A percentile compares a stretch with the other conserved stretches of the same genome.
Evolutionary conservation across 805 yeast genomes (phyloP).

Genomic region (Torulaspora maleeae): DNA sequence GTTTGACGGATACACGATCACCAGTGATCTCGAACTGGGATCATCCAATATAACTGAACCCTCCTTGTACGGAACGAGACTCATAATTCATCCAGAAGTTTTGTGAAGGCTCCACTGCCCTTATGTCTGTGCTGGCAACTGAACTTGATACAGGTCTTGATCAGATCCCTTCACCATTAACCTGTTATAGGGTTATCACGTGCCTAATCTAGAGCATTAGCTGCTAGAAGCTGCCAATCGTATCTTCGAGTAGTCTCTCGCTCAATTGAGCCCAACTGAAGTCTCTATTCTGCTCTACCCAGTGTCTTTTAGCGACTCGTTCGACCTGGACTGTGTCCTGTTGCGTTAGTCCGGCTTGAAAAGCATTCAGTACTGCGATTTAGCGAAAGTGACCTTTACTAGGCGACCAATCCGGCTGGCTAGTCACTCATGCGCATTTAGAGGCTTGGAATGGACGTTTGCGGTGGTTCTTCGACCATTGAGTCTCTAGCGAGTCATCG

Average conservation of each 20-base stretch:
- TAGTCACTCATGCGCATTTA: not conserved
- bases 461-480: not conserved
- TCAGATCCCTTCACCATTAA: not conserved
- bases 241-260: no score
- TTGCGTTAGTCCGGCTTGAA: not conserved
- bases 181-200: not conserved
- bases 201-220: not conserved
- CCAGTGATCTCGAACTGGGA: constrained; percentile 29
- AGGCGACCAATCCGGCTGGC: no score
- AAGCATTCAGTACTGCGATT: not conserved
- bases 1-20: constrained; percentile 26
- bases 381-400: no score
- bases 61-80: constrained; percentile 28
- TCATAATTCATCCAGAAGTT: constrained; percentile 14
- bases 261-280: no score
- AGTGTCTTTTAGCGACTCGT: no score
- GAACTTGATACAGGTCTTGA: not conserved
- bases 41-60: constrained; percentile 30
- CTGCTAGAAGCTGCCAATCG: not conserved
- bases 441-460: not conserved
- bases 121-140: not conserved
- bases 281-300: no score
- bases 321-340: not conserved
- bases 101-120: not conserved
- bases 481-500: not conserved